Base-by-base conservation (phyloP, 768 basidiomycete species). In the Asterophora lycoperdoides region DNA sequence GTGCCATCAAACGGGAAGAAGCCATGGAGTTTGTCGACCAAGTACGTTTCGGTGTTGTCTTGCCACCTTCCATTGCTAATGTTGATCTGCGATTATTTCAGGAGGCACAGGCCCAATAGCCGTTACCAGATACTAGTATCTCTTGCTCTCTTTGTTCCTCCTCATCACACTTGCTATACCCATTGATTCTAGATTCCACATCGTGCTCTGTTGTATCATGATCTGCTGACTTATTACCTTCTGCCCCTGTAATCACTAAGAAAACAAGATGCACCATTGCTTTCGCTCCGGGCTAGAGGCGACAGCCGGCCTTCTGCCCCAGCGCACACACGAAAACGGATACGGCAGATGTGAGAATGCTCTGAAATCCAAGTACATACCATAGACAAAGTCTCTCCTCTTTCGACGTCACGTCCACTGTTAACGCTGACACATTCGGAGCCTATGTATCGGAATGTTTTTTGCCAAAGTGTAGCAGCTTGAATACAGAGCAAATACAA, bases 21-120 rank as follows among this genome's bases (percentile, higher is more conserved):
- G 94, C 94, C 4, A 84, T 85, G 77, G 86, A 93, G 60, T 97
- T 98, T 66, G 89, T 98, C 20, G 95, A 98, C 61, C 86, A 88
- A 77, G 86, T 81, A 39, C 11, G 74, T 68, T 10, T 34, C 28
- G 41, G 44, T 18, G 15, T 32, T 38, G 5, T 45, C 11, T 11
- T 26, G 3, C 9, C 6, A 7, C 15, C 9, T 20, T 18, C 5
- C 28, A 3, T 15, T 42, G 38, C 38, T 42, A 15, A 46, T 8
- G 23, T 14, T 4, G n/a, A 40, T 28, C 14, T 23, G 13, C 19
- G 15, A 26, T 43, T 19, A 29, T 10, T 18, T 13, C 26, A 66
- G 53, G 64, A 65, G 48, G 61, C 64, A 18, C 62, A 63, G 41
- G 64, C 62, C 9, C 64, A 65, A 55, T 65, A 54, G 45, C 46